Evolutionary conservation across 495 filamentous ascomycete genomes (phyloP).

Genomic region (Hypoxylon subgilvum): DNA sequence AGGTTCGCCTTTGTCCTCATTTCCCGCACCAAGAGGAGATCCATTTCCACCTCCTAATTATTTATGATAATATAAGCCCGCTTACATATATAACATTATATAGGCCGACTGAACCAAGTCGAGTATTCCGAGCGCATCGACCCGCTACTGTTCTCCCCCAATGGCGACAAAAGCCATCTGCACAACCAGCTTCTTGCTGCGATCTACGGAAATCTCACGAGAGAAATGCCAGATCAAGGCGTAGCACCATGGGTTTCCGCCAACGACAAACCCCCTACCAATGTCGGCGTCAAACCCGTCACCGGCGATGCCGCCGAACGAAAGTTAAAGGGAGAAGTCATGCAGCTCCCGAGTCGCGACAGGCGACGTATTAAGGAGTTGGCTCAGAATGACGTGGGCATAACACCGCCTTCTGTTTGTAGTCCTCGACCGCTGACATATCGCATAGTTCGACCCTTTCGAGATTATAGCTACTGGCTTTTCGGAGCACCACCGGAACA

Average conservation of each 20-base stretch:
- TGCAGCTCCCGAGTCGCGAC: slow-evolving; percentile 87
- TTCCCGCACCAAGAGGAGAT: slow-evolving; percentile 1
- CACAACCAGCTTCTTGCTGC: slow-evolving; percentile 90
- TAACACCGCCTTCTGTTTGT: not conserved
- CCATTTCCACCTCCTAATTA: not conserved
- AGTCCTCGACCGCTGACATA: slow-evolving; percentile 14
- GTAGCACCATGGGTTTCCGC: slow-evolving; percentile 94
- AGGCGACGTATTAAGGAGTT: slow-evolving; percentile 85
- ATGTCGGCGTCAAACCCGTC: slow-evolving; percentile 74
- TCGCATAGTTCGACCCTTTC: slow-evolving; percentile 67
- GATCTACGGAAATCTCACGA: slow-evolving; percentile 82
- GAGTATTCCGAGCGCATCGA: slow-evolving; percentile 82
- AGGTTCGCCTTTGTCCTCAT: slow-evolving; percentile 61
- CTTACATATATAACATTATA: slow-evolving; percentile 44
- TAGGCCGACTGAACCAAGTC: slow-evolving; percentile 82
- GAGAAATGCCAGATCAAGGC: slow-evolving; percentile 89
- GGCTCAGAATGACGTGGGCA: slow-evolving; percentile 57
- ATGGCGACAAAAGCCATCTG: slow-evolving; percentile 74
- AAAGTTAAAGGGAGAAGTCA: slow-evolving; percentile 88
- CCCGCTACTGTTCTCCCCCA: slow-evolving; percentile 68
- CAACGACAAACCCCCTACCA: slow-evolving; percentile 88
- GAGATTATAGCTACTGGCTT: slow-evolving; percentile 69
- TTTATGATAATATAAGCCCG: slow-evolving; percentile 5
- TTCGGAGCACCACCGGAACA: slow-evolving; percentile 71
- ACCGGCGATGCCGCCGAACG: slow-evolving; percentile 90